Evolutionary conservation across 1,284 basidiomycete species (phyloP).

Genomic region (Ganoderma multipileum): DNA sequence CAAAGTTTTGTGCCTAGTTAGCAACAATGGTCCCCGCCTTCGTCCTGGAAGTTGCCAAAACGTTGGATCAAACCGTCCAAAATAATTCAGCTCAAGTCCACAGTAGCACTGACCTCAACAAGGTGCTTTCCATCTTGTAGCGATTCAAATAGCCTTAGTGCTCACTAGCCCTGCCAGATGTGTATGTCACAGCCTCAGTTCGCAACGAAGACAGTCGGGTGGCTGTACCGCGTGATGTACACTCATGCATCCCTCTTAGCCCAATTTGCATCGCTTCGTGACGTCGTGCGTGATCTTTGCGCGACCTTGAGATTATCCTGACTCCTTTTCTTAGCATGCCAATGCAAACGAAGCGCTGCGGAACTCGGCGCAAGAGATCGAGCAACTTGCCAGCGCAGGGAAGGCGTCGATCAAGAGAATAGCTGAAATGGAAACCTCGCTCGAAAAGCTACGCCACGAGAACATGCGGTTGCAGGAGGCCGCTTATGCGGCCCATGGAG

Average conservation of each 20-base stretch:
- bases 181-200: constrained; percentile 2
- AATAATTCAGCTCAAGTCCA: background rate
- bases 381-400: background rate
- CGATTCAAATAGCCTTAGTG: background rate
- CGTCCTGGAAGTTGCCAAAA: constrained; percentile 7
- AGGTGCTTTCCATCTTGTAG: background rate
- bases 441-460: background rate
- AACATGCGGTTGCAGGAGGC: constrained; percentile 3
- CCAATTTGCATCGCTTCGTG: background rate
- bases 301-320: background rate
- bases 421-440: background rate
- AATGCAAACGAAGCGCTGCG: background rate
- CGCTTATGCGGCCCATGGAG: background rate
- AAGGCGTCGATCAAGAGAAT: constrained; percentile 2
- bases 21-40: constrained; percentile 13
- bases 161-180: background rate
- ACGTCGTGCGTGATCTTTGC: background rate
- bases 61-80: constrained; percentile 10
- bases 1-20: constrained; percentile 6
- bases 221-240: constrained; percentile 1
- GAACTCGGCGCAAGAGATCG: background rate
- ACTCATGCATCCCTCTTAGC: constrained; percentile 1
- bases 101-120: constrained; percentile 1
- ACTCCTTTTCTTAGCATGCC: background rate
- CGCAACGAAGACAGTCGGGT: background rate